Conservation (phyloP, 768 basidiomycete species). For the Mycena amicta region DNA sequence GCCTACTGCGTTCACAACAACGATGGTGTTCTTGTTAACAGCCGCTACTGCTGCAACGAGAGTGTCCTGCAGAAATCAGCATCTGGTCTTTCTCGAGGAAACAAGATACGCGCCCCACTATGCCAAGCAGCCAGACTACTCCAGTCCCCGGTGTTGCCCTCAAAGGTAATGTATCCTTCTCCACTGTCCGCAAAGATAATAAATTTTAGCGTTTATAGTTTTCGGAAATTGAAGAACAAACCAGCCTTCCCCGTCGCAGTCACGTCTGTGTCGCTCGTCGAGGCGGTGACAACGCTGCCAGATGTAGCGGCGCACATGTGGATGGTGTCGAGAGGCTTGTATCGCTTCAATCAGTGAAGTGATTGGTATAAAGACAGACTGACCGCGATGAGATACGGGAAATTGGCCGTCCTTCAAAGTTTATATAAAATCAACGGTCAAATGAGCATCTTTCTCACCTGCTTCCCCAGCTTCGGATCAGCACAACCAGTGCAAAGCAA, state of each 20-base stretch:
- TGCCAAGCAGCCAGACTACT: slow-evolving; percentile 56
- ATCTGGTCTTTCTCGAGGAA: not conserved
- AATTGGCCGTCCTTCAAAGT: slow-evolving; percentile 40
- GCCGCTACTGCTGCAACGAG: slow-evolving; percentile 54
- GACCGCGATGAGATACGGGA: slow-evolving; percentile 53
- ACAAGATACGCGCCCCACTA: slow-evolving; percentile 38
- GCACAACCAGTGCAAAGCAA: not conserved
- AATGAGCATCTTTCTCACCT: slow-evolving; percentile 48
- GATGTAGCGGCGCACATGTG: slow-evolving; percentile 39
- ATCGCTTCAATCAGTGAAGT: not conserved
- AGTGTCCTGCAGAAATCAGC: slow-evolving; percentile 36
- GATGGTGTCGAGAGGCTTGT: slow-evolving; percentile 49
- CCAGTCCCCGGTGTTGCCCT: slow-evolving; percentile 60
- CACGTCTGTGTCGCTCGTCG: slow-evolving; percentile 52
- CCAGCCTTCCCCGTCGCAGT: slow-evolving; percentile 49
- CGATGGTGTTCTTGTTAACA: slow-evolving; percentile 61
- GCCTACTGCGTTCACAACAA: slow-evolving; percentile 69
- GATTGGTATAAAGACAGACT: slow-evolving; percentile 5
- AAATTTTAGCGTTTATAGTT: not conserved
- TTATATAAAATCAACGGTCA: slow-evolving; percentile 2
- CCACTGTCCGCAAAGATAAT: slow-evolving; percentile 26
- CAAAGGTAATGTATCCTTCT: slow-evolving; percentile 44
- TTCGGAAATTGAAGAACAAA: slow-evolving; percentile 8
- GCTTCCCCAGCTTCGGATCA: slow-evolving; percentile 42
- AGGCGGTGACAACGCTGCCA: slow-evolving; percentile 46